Percentiles rank a stretch among this genome's conserved stretches.
Conservation (phyloP, 2,329 filamentous ascomycete genomes). For the Beauveria brongniartii region DNA sequence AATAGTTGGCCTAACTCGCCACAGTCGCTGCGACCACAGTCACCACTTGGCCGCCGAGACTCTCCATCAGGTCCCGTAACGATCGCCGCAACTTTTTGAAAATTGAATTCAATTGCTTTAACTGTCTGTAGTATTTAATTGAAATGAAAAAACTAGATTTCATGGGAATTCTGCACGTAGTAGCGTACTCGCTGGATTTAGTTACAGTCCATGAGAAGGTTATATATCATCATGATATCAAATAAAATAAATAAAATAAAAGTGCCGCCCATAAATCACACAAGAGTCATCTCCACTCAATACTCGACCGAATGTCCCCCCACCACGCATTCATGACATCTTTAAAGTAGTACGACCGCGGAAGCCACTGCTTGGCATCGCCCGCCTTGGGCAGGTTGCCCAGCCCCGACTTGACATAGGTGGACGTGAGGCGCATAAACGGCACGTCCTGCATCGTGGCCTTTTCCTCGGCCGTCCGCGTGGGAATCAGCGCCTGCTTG, state of each 20-base stretch:
- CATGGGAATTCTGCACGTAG: too few relatives aligned
- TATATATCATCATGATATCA: too few relatives aligned
- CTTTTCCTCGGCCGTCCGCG: neutral
- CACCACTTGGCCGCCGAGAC: too few relatives aligned
- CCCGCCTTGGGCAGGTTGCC: conserved; percentile 1
- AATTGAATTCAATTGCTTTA: too few relatives aligned
- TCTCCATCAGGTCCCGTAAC: too few relatives aligned
- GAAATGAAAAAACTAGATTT: too few relatives aligned
- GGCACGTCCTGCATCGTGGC: neutral
- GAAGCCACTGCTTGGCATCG: conserved; percentile 8
- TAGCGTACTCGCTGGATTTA: too few relatives aligned
- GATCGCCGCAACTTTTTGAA: too few relatives aligned
- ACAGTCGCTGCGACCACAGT: too few relatives aligned
- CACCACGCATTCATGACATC: conserved; percentile 1
- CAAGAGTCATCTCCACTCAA: neutral
- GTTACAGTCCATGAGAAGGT: too few relatives aligned
- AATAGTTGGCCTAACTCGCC: too few relatives aligned
- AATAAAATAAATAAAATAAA: neutral
- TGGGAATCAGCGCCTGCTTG: conserved; percentile 16
- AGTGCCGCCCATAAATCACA: neutral
- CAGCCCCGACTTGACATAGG: conserved; percentile 1
- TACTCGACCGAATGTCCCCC: conserved; percentile 6
- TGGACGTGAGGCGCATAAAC: conserved; percentile 1
- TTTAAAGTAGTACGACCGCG: neutral
- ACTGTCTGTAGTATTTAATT: too few relatives aligned